Evolutionary conservation across 306 rosid genomes (phyloP), one percentile per base, ranked within the genome.

Genomic region (Hippophae tibetana): DNA sequence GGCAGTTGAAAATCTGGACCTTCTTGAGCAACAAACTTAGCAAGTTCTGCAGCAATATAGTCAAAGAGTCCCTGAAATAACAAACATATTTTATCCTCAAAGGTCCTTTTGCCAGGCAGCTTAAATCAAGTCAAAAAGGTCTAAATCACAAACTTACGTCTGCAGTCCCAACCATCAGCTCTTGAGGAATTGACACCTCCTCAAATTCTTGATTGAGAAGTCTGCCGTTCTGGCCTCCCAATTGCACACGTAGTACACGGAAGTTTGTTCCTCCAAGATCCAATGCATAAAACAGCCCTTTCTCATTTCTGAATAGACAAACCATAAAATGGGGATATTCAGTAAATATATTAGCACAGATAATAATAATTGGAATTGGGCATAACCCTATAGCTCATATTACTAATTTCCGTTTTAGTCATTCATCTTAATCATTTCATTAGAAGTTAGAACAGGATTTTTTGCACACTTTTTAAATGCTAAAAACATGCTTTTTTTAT

Each of bases 251-350:
- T 53, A 93, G 57, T 45, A 86, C 82, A 26, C 99, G 94, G 61
- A 93, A 93, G 78, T 93, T 89, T 50, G 97, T 93, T 70, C 99
- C 99, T 45, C 97, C 97, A 45, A 93, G 99, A 64, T 93, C 99
- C 77, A 93, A 67, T 27, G 99, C 97, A 81, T 93, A 93, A 67
- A 78, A 93, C 62, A 84, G 56, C 68, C 99, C 99, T 52, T 82
- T 67, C 73, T 93, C 97, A 77, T 89, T 76, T 83, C 99, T 93
- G 13, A 47, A 42, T 69, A 42, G 52, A 1, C 66, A 12, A 13
- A 53, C 11, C 53, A 52, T 58, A 7, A 69, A 47, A 51, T 25
- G 38, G 40, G 40, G 38, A 31, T 31, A 51, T 6, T 42, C 42
- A 62, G 12, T 52, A 31, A 38, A 48, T 45, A 23, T 13, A 61